phyloP scores from a whole-genome alignment of 371 early-diverging fungal species.

The Rhizopus microsporus region DNA sequence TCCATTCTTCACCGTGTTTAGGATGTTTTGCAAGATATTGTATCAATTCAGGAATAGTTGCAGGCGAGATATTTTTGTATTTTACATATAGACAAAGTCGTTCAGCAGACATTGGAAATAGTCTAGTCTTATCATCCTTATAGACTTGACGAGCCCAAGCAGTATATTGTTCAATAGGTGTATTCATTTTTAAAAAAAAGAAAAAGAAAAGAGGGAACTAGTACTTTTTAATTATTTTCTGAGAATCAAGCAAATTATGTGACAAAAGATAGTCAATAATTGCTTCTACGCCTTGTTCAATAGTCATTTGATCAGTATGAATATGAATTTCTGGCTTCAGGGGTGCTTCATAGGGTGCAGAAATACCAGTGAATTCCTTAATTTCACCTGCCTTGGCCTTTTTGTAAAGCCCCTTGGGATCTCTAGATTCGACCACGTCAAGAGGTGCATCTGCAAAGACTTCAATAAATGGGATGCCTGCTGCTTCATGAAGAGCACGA shows the following conservation, averaged over 20 bases:
- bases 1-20: neutral
- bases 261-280: conserved; percentile 44
- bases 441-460: conserved; percentile 88
- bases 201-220: neutral
- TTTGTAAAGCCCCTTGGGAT: conserved; percentile 96
- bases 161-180: neutral
- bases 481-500: conserved; percentile 73
- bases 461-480: conserved; percentile 81
- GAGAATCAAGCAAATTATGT: conserved; percentile 27
- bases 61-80: neutral
- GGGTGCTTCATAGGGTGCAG: conserved; percentile 92
- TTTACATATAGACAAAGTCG: conserved; percentile 1
- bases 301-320: conserved; percentile 68
- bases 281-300: conserved; percentile 69
- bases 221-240: conserved; percentile 26
- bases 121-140: neutral
- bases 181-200: neutral
- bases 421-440: conserved; percentile 85
- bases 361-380: conserved; percentile 93
- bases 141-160: neutral
- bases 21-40: neutral
- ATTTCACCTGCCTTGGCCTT: conserved; percentile 92
- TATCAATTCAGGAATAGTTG: neutral
- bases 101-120: neutral
- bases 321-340: conserved; percentile 83